Percentiles rank a stretch among this genome's conserved stretches.
These are phyloP conservation scores for Mycena leptocephala DNA, from an alignment of 768 basidiomycete genomes.

Conservation along the genomic window DNA sequence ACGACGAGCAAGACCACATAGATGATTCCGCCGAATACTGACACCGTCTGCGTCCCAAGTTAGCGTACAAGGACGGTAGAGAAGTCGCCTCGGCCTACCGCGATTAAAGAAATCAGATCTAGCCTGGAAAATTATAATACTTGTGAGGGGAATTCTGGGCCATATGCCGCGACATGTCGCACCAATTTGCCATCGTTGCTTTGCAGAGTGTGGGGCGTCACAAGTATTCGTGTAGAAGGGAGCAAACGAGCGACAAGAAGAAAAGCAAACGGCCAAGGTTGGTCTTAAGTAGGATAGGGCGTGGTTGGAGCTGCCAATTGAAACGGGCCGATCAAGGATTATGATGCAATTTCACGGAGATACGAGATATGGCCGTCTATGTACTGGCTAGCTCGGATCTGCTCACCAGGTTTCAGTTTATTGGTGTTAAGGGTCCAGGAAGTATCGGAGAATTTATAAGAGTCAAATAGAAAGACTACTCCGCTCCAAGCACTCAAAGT, in stretches of 20 bases:
- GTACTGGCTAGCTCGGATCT: no score
- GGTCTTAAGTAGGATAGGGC: neutral
- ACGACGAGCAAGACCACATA: slow-evolving; percentile 58
- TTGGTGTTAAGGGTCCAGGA: no score
- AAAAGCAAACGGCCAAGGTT: neutral
- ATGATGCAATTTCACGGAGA: neutral
- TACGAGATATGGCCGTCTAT: no score
- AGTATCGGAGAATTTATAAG: no score
- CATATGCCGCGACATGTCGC: neutral
- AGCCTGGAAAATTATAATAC: neutral
- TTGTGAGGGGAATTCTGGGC: neutral
- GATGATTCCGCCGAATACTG: slow-evolving; percentile 63
- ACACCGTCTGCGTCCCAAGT: slow-evolving; percentile 57
- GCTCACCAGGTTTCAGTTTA: no score
- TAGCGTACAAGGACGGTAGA: neutral
- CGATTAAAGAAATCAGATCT: slow-evolving; percentile 24
- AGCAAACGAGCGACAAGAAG: neutral
- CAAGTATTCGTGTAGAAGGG: neutral
- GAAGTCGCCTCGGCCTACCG: neutral
- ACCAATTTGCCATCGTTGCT: slow-evolving; percentile 2
- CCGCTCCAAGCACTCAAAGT: no score
- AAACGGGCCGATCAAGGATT: neutral
- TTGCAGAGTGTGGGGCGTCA: neutral
- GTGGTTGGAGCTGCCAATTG: neutral
- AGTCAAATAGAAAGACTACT: no score